Evolutionary conservation across 129 eudicot genomes (phyloP).

Genomic region (Centella asiatica): DNA sequence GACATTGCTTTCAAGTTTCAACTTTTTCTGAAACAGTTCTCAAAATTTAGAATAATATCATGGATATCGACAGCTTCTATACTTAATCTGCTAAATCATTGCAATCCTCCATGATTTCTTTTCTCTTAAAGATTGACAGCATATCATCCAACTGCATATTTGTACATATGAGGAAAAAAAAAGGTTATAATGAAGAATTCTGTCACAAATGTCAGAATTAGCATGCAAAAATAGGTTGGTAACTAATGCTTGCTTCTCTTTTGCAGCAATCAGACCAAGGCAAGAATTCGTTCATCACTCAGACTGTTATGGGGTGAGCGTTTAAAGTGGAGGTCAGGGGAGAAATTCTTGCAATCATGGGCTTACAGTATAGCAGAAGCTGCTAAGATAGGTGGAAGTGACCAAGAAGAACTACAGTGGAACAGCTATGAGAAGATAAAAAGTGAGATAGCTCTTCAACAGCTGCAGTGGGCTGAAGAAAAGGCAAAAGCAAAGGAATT

Average conservation of each 20-base stretch:
- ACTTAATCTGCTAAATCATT: too few species aligned
- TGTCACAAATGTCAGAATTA: not conserved
- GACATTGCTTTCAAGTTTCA: too few species aligned
- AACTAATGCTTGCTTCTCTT: not conserved
- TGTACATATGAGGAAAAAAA: too few species aligned
- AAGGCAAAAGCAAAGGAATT: constrained; percentile 57
- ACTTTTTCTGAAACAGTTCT: not conserved
- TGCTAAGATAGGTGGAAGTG: constrained; percentile 68
- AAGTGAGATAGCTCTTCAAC: constrained; percentile 39
- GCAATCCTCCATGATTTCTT: too few species aligned
- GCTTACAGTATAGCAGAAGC: constrained; percentile 67
- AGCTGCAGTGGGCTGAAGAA: constrained; percentile 43
- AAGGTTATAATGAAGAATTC: not conserved
- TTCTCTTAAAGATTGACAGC: too few species aligned
- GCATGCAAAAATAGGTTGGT: not conserved
- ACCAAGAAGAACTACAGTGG: constrained; percentile 67
- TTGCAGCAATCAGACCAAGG: constrained; percentile 66
- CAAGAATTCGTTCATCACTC: constrained; percentile 50
- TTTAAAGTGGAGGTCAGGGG: constrained; percentile 49
- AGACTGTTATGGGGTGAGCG: constrained; percentile 61
- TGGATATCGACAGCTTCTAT: too few species aligned
- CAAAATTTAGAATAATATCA: not conserved
- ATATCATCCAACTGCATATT: not conserved
- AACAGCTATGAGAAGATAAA: constrained; percentile 68
- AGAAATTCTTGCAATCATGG: constrained; percentile 52